Evolutionary conservation across 768 basidiomycete species (phyloP), one percentile per base, ranked within the genome.

Genomic region (Auricularia cornea): DNA sequence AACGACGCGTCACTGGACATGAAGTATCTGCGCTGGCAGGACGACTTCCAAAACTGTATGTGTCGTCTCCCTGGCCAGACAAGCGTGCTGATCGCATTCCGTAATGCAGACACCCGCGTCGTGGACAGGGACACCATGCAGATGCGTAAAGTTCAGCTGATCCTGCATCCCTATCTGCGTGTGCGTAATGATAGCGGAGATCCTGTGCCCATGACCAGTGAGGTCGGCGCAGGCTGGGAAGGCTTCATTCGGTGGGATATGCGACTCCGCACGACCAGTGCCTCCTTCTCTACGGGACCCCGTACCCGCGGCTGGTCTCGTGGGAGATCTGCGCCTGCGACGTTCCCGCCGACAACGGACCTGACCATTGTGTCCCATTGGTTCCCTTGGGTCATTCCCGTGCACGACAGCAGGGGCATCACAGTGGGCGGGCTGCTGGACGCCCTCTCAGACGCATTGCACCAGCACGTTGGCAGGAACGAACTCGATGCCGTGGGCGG

Each of bases 231-330:
- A 3, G 67, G 74, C 3, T 78, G 81, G 1, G 72, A 75, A 29
- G 79, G 80, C 4, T 82, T 83, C 69, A 75, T 91, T 51, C 83
- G 81, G 57, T 90, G 89, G 88, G 87, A 88, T 73, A 87, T 91
- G 85, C 79, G 88, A 44, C 89, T 84, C 70, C 75, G 77, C 5
- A 81, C 86, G 4, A 81, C 78, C 44, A 79, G 83, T 63, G 84
- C 85, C 61, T 82, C 82, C 66, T 82, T 85, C 63, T 87, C 85
- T 3, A 79, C 76, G n/a, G 89, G 90, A 63, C 77, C 80, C 3
- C 65, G 75, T 2, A 78, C 81, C 41, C 76, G 83, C 28, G 89
- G 88, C 0, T 91, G 89, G 89, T 77, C 82, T 3, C 77, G 75
- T 33, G 88, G 89, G 6, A 83, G 89, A 11, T 76, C 80, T 18